phyloP scores from a whole-genome alignment of 306 rosid genomes.

The Trifolium subterraneum region DNA sequence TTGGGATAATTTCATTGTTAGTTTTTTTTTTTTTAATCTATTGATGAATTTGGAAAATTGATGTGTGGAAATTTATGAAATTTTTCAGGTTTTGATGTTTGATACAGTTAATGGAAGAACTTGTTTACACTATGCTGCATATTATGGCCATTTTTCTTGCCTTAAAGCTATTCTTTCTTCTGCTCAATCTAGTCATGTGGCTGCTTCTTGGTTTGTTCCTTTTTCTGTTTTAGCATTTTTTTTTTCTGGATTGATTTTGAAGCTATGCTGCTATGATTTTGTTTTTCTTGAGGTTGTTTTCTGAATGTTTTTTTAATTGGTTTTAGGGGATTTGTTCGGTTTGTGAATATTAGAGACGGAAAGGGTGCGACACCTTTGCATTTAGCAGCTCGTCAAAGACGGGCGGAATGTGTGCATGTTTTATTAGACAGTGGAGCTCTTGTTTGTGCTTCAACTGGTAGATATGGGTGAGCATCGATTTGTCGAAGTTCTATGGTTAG shows the following conservation, averaged over 20 bases:
- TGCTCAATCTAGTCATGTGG: conserved; percentile 79
- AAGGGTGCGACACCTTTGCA: conserved; percentile 93
- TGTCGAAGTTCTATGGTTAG: background rate
- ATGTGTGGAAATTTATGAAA: background rate
- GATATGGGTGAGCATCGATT: conserved; percentile 82
- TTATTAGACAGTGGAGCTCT: conserved; percentile 83
- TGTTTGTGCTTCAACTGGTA: conserved; percentile 86
- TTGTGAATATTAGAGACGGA: conserved; percentile 88
- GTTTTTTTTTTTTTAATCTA: background rate
- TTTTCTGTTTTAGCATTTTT: background rate
- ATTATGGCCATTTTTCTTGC: conserved; percentile 83
- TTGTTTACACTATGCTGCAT: conserved; percentile 90
- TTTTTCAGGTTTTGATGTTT: conserved; percentile 83
- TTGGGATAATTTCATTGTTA: conserved; percentile 7
- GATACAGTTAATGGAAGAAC: conserved; percentile 82
- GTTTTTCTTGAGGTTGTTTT: background rate
- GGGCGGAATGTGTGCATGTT: conserved; percentile 77
- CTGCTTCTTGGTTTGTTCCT: conserved; percentile 79
- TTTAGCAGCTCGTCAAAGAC: conserved; percentile 80
- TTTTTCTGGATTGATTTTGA: conserved; percentile 5
- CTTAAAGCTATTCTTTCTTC: conserved; percentile 77
- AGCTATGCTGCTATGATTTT: background rate
- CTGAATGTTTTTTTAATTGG: background rate
- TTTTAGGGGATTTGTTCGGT: conserved; percentile 87
- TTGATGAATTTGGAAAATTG: conserved; percentile 23